A percentile compares a stretch with the other conserved stretches of the same genome.
These are phyloP conservation scores for Capsicum baccatum DNA, from an alignment of 257 asterid species.

Conservation along the genomic window DNA sequence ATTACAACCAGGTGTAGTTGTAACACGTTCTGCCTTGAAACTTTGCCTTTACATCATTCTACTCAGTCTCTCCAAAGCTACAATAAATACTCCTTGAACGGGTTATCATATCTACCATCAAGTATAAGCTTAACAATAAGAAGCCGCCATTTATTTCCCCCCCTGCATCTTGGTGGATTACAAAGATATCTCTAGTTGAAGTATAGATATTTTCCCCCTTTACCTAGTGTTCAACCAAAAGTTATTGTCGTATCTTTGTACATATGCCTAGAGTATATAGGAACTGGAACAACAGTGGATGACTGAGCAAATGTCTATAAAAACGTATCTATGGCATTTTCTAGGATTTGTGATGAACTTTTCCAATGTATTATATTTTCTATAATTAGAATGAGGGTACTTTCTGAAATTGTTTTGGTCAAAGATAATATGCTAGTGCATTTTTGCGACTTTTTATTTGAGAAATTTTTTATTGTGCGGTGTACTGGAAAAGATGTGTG, in stretches of 20 bases:
- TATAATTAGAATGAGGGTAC: background rate
- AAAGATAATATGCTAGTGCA: background rate
- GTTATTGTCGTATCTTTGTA: too few species aligned
- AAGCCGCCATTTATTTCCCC: conserved; percentile 11
- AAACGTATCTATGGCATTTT: too few species aligned
- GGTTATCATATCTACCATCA: conserved; percentile 35
- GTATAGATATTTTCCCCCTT: too few species aligned
- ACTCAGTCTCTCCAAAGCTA: conserved; percentile 45
- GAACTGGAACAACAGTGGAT: too few species aligned
- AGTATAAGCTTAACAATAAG: conserved; percentile 25
- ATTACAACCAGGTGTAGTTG: conserved; percentile 50
- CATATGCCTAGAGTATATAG: too few species aligned
- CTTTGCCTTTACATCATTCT: conserved; percentile 43
- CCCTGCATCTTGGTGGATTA: conserved; percentile 30
- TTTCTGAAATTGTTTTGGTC: background rate
- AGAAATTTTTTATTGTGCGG: too few species aligned
- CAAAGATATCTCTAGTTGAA: background rate
- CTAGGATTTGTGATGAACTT: background rate
- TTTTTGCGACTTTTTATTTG: too few species aligned
- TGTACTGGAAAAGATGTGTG: too few species aligned
- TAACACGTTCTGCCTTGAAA: conserved; percentile 45
- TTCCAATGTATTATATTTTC: background rate
- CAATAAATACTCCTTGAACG: conserved; percentile 48
- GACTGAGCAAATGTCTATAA: too few species aligned
- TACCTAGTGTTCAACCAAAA: too few species aligned